Conservation (phyloP, 495 filamentous ascomycete genomes). For the Trichocladium antarcticum region DNA sequence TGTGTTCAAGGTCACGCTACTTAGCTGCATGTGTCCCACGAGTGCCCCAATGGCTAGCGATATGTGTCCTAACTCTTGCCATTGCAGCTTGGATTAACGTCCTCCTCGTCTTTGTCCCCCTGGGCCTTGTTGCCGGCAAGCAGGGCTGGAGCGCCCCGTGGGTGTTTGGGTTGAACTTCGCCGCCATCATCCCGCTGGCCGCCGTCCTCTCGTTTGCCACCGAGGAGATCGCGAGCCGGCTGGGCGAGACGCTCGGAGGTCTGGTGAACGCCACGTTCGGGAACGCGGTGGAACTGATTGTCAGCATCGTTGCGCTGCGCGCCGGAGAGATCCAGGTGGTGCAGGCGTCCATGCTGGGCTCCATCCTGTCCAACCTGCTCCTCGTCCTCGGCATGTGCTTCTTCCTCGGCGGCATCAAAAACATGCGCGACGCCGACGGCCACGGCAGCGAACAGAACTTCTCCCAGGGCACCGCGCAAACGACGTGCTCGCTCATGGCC, state of each 20-base stretch:
- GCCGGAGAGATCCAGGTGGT: conserved; percentile 87
- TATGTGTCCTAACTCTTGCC: conserved; percentile 1
- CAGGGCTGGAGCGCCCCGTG: conserved; percentile 62
- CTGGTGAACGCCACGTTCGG: conserved; percentile 94
- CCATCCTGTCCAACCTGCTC: conserved; percentile 90
- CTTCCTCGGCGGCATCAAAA: conserved; percentile 67
- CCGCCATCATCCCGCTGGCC: conserved; percentile 90
- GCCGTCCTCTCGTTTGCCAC: conserved; percentile 91
- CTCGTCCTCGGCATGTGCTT: conserved; percentile 97
- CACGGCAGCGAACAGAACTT: conserved; percentile 57
- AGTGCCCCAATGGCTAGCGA: not conserved
- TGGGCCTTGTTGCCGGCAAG: conserved; percentile 71
- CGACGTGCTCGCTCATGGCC: conserved; percentile 92
- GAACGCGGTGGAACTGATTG: conserved; percentile 97
- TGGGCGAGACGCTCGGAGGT: conserved; percentile 85
- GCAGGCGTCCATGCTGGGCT: conserved; percentile 94
- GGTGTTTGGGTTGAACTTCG: conserved; percentile 84
- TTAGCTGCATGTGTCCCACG: conserved; percentile 38
- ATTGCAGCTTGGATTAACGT: conserved; percentile 72
- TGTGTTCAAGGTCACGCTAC: conserved; percentile 41
- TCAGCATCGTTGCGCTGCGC: conserved; percentile 83
- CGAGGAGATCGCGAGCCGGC: conserved; percentile 71
- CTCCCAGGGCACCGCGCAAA: conserved; percentile 79
- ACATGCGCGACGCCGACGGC: conserved; percentile 35
- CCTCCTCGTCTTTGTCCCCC: conserved; percentile 77